Percentiles rank a stretch among this genome's conserved stretches.
Evolutionary conservation across 768 basidiomycete species (phyloP).

Genomic region (Xanthoconium purpureum): DNA sequence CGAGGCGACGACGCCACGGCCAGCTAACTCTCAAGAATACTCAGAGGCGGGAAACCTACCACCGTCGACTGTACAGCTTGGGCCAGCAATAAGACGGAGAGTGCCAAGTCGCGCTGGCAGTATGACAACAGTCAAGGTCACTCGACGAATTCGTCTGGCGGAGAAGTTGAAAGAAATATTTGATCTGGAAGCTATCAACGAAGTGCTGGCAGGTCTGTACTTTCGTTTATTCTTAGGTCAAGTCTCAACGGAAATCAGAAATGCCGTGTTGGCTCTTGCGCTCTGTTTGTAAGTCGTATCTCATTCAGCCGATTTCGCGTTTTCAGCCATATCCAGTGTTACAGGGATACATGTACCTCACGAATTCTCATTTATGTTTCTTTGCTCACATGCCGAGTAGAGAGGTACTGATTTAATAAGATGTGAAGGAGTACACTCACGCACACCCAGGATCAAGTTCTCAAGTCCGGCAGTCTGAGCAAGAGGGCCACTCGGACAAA

Average conservation of each 20-base stretch:
- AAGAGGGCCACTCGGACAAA: conserved; percentile 89
- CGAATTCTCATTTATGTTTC: conserved; percentile 91
- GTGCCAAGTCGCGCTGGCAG: conserved; percentile 49
- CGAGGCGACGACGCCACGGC: conserved; percentile 48
- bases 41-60: conserved; percentile 1
- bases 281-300: conserved; percentile 69
- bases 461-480: conserved; percentile 87
- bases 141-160: conserved; percentile 71
- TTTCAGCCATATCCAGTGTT: conserved; percentile 53
- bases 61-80: conserved; percentile 15
- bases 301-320: background rate
- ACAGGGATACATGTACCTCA: conserved; percentile 97
- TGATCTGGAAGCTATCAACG: conserved; percentile 72
- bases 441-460: conserved; percentile 69
- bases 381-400: conserved; percentile 90
- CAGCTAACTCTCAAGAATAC: conserved; percentile 22
- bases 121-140: conserved; percentile 68
- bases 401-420: conserved; percentile 53
- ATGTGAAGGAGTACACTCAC: conserved; percentile 8
- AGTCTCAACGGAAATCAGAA: conserved; percentile 44
- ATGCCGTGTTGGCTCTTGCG: conserved; percentile 93
- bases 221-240: background rate
- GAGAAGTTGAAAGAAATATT: conserved; percentile 90
- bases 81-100: conserved; percentile 22
- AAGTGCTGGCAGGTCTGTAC: conserved; percentile 76